Evolutionary conservation across 805 yeast genomes (phyloP).

Genomic region (Blastobotrys muscicola): DNA sequence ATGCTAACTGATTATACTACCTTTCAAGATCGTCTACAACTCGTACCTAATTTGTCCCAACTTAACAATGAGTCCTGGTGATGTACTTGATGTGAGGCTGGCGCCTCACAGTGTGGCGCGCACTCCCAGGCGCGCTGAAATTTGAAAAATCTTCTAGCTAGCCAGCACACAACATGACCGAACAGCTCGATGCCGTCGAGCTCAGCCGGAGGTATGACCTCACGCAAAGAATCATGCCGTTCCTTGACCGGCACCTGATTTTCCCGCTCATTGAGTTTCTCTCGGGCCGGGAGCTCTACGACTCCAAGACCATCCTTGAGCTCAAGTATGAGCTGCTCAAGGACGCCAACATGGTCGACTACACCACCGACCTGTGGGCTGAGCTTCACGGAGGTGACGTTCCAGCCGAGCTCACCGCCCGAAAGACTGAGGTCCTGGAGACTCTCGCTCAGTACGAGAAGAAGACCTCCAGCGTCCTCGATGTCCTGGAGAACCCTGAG

Average conservation of each 20-base stretch:
- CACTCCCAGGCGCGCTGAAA: too few species aligned
- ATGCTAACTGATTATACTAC: too few species aligned
- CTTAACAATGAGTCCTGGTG: too few species aligned
- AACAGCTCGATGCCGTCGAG: not conserved
- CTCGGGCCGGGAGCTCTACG: slow-evolving; percentile 35
- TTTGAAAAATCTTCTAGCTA: too few species aligned
- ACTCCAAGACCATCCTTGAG: slow-evolving; percentile 35
- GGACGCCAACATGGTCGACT: slow-evolving; percentile 48
- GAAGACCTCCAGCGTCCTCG: slow-evolving; percentile 38
- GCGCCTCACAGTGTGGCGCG: too few species aligned
- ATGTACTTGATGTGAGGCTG: too few species aligned
- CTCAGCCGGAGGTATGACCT: slow-evolving; percentile 37
- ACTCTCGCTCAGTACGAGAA: slow-evolving; percentile 29
- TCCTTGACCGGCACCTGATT: slow-evolving; percentile 52
- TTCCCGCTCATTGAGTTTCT: slow-evolving; percentile 44
- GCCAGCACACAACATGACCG: too few species aligned
- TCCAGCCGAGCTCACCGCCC: slow-evolving; percentile 35
- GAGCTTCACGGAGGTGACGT: slow-evolving; percentile 33
- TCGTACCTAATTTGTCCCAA: too few species aligned
- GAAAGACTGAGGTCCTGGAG: slow-evolving; percentile 29
- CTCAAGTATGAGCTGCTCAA: slow-evolving; percentile 45
- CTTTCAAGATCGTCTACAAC: too few species aligned
- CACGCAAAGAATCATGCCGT: slow-evolving; percentile 44
- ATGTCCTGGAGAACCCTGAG: slow-evolving; percentile 38
- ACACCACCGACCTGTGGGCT: slow-evolving; percentile 37